Evolutionary conservation across 2,329 filamentous ascomycete species (phyloP), one percentile per base, ranked within the genome.

Genomic region (Parascedosporium putredinis): DNA sequence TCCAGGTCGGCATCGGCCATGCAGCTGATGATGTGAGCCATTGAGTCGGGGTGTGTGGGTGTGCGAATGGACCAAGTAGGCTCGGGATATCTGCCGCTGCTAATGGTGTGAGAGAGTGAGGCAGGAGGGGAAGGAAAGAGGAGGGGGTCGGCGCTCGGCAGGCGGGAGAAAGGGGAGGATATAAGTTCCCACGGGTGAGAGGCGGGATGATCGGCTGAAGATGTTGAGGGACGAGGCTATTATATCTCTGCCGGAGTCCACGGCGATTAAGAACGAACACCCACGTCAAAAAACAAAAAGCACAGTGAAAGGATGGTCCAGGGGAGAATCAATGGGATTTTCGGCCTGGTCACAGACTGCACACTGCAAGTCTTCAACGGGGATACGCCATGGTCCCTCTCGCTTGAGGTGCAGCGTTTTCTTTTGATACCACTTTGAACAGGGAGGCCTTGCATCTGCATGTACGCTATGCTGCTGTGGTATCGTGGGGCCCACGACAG

Each of bases 11-110:
- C 49, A 46, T 47, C 49, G 27, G 49, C 42, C 27, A 50, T 46
- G 49, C 48, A 50, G 23, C 40, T 50, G 40, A 40, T 45, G 22
- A 50, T 50, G 48, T 50, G 48, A 45, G 48, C 48, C 48, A 50
- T 50, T 27, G 48, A 31, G 40, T 42, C n/a, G 29, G 40, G 40
- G 34, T 2, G 38, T 42, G 38, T 16, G 38, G 20, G 48, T 22
- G 31, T 14, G 38, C 20, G 36, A 25, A 18, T 6, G 12, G 40
- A 38, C 33, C 22, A 48, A 42, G 29, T 34, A 38, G 47, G 29
- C 27, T 20, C 48, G 48, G 48, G 48, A 50, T 50, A 50, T 50
- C 38, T 34, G 48, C 27, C 40, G 48, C 40, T 20, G 18, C 27
- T 50, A 49, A 49, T 43, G 47, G 47, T 31, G 22, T 29, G 34